Base-by-base conservation (phyloP, 2,329 filamentous ascomycete genomes). In the Ilyonectria sp. region DNA sequence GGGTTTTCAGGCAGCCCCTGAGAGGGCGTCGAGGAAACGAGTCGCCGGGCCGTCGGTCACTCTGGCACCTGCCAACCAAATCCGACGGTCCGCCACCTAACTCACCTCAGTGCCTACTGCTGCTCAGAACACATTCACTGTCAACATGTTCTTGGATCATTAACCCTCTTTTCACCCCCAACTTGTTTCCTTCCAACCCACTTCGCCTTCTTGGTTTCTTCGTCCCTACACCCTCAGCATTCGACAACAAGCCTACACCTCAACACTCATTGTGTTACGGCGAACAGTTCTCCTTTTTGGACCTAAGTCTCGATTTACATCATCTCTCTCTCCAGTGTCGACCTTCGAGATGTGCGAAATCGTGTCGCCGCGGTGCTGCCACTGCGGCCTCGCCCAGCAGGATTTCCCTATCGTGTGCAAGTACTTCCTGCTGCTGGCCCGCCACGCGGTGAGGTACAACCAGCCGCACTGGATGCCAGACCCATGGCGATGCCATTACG, bases 291-390 rank as follows among this genome's bases (percentile, higher is more conserved):
- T n/a, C n/a, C 40, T n/a, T 8, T 5, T 2, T 5, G 37, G 17
- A 43, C 40, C 17, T 43, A 3, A 2, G 15, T 7, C 15, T 43
- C 40, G 3, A 4, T n/a, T n/a, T 6, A n/a, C 15, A 43, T 19
- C 5, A n/a, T 8, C 21, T 21, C 21, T 8, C 21, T 21, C 21
- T 21, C 2, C 21, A 21, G 21, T 21, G 21, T 21, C 21, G 21
- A n/a, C 3, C 31, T 33, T 33, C 55, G 52, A n/a, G 13, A 67
- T 67, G 64, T 67, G 64, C 15, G 8, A 46, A 2, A 37, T 54
- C 6, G 11, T 58, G 6, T 10, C 37, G 9, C 17, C 17, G 3
- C 40, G 31, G 3, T 67, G 64, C 37, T 58, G 53, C 21, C 8
- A 63, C 47, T 67, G 64, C 37, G 53, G 6, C 6, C n/a, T 40